Base-by-base conservation (phyloP, 352 stramenopile species). In the Pythium guiyangense region DNA sequence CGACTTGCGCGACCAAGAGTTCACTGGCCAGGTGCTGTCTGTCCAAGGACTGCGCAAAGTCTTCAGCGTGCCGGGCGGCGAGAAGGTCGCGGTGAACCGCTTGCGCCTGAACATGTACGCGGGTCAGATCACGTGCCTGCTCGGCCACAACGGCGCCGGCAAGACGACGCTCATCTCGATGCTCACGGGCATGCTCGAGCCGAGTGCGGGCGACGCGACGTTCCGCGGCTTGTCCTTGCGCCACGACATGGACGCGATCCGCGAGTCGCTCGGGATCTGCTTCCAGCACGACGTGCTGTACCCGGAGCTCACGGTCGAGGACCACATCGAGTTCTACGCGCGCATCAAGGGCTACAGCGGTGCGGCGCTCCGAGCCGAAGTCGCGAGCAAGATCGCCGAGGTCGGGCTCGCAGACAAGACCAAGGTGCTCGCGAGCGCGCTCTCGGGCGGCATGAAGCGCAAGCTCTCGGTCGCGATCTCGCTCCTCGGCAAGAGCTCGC, bases 381-480 rank as follows among this genome's bases (percentile, higher is more conserved):
- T 90, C n/a, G 63, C 57, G 4, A 66, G 66, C 34, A 63, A 75
- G 52, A 66, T 85, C 27, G 10, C 52, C 8, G 69, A 82, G 11
- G 80, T 91, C 15, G 81, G 79, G 4, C 69, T 92, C 4, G 77
- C 67, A 10, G 81, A 86, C 46, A 90, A 89, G 53, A 37, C 59
- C 3, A 40, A 73, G 25, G 69, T 78, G 1, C 64, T 78, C 26
- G 67, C 77, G 14, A 72, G 68, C 20, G 64, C 73, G 22, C 69
- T 96, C 0, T 94, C 81, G 0, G 86, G 86, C 11, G 94, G 94
- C 6, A 97, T 97, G 83, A 95, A 97, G 64, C 74, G 94, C 31
- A 96, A 96, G 58, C 69, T 98, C 25, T 96, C 79, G 8, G 84
- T 98, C 50, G 93, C 88, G 11, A 85, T 97, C 35, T 88, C 86